Conservation (phyloP, 345 rosid species). For the Psidium guajava region DNA sequence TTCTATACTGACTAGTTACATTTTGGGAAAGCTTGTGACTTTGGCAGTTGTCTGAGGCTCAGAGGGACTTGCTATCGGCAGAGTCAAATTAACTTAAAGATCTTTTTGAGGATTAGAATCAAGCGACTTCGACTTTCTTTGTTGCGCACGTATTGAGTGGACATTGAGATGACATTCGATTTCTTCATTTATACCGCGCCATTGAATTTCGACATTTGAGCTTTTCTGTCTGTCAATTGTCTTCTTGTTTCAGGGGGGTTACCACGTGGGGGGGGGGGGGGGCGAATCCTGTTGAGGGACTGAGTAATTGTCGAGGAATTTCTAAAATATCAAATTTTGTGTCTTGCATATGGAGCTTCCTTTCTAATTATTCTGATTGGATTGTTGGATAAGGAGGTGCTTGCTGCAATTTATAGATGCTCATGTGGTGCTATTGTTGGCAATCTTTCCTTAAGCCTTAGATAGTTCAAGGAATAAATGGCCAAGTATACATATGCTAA, state of each 20-base stretch:
- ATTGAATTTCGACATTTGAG: neutral
- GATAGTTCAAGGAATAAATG: neutral
- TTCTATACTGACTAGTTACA: neutral
- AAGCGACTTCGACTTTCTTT: neutral
- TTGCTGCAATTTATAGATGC: neutral
- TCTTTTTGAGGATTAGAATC: neutral
- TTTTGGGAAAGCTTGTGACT: neutral
- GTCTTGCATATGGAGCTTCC: neutral
- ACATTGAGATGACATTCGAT: neutral
- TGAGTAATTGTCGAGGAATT: neutral
- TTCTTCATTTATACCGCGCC: neutral
- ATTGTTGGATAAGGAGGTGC: neutral
- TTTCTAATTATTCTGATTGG: neutral
- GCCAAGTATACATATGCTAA: neutral
- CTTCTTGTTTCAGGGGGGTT: neutral
- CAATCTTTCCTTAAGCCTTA: neutral
- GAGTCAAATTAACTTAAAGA: neutral
- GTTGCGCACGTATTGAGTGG: neutral
- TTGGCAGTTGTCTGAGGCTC: neutral
- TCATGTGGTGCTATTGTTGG: neutral
- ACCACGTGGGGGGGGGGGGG: neutral
- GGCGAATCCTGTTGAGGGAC: neutral
- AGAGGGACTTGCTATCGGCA: neutral
- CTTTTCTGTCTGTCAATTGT: neutral
- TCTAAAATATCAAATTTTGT: neutral